Percentiles rank a stretch among this genome's conserved stretches.
These are phyloP conservation scores for Gamarada debralockiae DNA, from an alignment of 495 filamentous ascomycete genomes.

Conservation along the genomic window DNA sequence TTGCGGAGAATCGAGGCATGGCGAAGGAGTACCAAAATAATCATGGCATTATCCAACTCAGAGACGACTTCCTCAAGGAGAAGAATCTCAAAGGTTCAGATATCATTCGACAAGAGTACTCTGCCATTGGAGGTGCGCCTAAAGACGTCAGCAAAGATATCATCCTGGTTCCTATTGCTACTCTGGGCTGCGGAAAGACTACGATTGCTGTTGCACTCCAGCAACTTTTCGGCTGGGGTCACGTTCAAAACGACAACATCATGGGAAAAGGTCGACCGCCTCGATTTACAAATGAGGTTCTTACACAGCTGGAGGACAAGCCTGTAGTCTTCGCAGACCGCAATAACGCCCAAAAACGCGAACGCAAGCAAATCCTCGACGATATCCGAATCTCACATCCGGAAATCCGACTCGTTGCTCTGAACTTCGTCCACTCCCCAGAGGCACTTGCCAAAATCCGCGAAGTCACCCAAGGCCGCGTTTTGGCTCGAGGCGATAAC, in stretches of 20 bases:
- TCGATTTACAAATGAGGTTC: conserved; percentile 65
- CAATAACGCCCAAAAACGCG: conserved; percentile 87
- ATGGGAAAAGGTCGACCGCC: conserved; percentile 68
- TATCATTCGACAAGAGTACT: conserved; percentile 63
- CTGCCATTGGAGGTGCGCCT: conserved; percentile 32
- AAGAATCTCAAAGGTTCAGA: conserved; percentile 83
- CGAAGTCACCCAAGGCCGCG: conserved; percentile 70
- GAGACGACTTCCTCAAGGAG: conserved; percentile 78
- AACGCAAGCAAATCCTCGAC: conserved; percentile 79
- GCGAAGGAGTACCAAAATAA: conserved; percentile 70
- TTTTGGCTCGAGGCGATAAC: conserved; percentile 86
- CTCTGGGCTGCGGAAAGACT: conserved; percentile 94
- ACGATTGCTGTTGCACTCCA: conserved; percentile 80
- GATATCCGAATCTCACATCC: conserved; percentile 61
- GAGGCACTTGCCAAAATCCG: conserved; percentile 58
- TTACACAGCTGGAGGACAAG: conserved; percentile 49
- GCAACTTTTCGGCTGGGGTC: conserved; percentile 87
- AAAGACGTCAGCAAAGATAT: conserved; percentile 56
- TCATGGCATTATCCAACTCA: conserved; percentile 92
- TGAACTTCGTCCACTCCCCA: conserved; percentile 84
- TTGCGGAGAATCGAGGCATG: conserved; percentile 60
- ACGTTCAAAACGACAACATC: conserved; percentile 97
- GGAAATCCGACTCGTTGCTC: conserved; percentile 74
- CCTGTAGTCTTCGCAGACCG: conserved; percentile 86
- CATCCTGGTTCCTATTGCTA: conserved; percentile 81